A percentile compares a stretch with the other conserved stretches of the same genome.
phyloP scores from a whole-genome alignment of 345 rosid species.

The Populus nigra region DNA sequence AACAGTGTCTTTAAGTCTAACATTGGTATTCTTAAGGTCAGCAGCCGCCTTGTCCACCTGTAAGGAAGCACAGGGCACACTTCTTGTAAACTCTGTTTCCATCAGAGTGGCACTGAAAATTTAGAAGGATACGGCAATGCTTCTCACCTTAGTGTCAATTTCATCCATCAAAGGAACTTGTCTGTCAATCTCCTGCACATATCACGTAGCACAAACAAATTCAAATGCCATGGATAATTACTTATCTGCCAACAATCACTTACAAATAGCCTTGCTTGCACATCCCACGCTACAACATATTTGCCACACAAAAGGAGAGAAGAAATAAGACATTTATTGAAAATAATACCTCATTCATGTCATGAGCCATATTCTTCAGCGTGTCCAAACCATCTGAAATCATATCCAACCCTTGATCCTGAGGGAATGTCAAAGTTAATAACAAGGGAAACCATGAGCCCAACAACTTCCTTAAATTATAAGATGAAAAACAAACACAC shows the following conservation, averaged over 20 bases:
- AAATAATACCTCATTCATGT: slow-evolving; percentile 82
- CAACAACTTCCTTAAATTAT: slow-evolving; percentile 1
- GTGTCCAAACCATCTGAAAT: slow-evolving; percentile 95
- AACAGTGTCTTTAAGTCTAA: slow-evolving; percentile 92
- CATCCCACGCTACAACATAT: background rate
- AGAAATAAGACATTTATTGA: background rate
- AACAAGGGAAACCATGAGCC: background rate
- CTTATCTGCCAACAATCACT: slow-evolving; percentile 8
- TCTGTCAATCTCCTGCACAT: slow-evolving; percentile 81
- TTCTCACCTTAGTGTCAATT: slow-evolving; percentile 81
- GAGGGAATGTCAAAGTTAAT: slow-evolving; percentile 17
- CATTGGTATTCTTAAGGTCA: slow-evolving; percentile 93
- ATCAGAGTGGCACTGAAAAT: background rate
- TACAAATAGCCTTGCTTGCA: background rate
- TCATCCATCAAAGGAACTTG: slow-evolving; percentile 99
- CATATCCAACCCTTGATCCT: slow-evolving; percentile 97
- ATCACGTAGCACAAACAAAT: slow-evolving; percentile 14
- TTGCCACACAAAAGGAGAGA: background rate
- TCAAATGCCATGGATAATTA: slow-evolving; percentile 11
- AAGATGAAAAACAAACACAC: slow-evolving; percentile 10
- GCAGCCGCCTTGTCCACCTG: slow-evolving; percentile 94
- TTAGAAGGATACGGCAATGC: slow-evolving; percentile 5
- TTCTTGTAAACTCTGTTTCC: slow-evolving; percentile 12
- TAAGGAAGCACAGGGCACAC: slow-evolving; percentile 11
- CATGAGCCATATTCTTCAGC: slow-evolving; percentile 91